Evolutionary conservation across 2,329 filamentous ascomycete species (phyloP), one percentile per base, ranked within the genome.

Genomic region (Blastomyces silverae): DNA sequence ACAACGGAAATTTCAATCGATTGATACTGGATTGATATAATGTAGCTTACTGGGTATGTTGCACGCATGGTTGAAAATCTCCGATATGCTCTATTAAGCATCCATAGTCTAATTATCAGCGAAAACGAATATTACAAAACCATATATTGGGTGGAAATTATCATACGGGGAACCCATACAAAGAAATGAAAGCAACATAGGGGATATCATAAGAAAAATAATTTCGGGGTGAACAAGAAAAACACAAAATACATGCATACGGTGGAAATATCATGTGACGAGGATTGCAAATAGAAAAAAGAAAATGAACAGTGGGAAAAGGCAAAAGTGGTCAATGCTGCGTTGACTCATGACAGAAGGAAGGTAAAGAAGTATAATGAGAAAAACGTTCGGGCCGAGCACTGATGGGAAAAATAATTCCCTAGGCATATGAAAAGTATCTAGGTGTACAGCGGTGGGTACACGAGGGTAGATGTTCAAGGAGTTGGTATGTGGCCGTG

Each of bases 191-290:
- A 48, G 71, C 70, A 77, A 77, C 75, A 73, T 70, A 76, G 72
- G 76, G 76, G 77, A 79, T 79, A 79, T 79, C 76, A 78, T 75
- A 71, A 72, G 73, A 7, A 74, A 69, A 62, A 57, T 22, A 31
- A 56, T 55, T 31, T 31, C n/a, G 42, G 50, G 61, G 53, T 20
- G 61, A 62, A 37, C 13, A 60, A 59, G 31, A 31, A n/a, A 6
- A 44, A 63, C 22, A 65, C 28, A 57, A 65, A 70, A 70, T 72
- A 68, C 66, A 66, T 69, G 69, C 67, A 65, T 64, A 71, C 66
- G 64, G 64, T 63, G 68, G 67, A 20, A 64, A 65, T 64, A 67
- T 50, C 59, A 68, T 67, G 67, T 64, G 66, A 64, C 66, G 65
- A 64, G 64, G 68, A 68, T 64, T 62, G 64, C 62, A 70, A 67